Evolutionary conservation across 306 rosid genomes (phyloP).

Genomic region (Morella rubra): DNA sequence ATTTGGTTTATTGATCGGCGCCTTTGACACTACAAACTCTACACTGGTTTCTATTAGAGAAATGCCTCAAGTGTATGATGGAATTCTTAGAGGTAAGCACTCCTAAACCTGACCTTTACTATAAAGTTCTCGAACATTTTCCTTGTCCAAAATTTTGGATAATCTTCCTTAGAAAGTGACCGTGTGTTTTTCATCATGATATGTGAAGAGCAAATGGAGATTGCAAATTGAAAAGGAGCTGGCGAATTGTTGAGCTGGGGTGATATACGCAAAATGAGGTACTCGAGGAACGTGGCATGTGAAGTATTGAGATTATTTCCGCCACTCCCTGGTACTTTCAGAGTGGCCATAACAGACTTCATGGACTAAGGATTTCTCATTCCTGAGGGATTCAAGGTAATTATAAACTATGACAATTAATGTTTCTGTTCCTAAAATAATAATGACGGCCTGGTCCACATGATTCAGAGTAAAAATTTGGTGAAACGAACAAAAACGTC

Average conservation of each 20-base stretch:
- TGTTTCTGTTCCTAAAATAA: too few relatives aligned
- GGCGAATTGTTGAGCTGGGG: slow-evolving; percentile 33
- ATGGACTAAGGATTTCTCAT: slow-evolving; percentile 29
- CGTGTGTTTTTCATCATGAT: neutral
- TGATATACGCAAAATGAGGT: slow-evolving; percentile 37
- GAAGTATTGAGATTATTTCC: slow-evolving; percentile 45
- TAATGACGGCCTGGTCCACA: neutral
- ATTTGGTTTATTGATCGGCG: too few relatives aligned
- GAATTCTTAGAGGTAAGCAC: too few relatives aligned
- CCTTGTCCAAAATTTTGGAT: too few relatives aligned
- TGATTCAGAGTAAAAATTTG: neutral
- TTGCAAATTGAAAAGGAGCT: slow-evolving; percentile 24
- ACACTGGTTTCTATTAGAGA: too few relatives aligned
- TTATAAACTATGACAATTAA: neutral
- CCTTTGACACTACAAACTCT: too few relatives aligned
- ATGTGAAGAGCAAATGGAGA: slow-evolving; percentile 30
- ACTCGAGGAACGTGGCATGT: slow-evolving; percentile 48
- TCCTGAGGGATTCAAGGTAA: slow-evolving; percentile 53
- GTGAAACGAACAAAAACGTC: too few relatives aligned
- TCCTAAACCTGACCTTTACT: too few relatives aligned
- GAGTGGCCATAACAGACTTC: slow-evolving; percentile 36
- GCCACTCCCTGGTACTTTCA: slow-evolving; percentile 37
- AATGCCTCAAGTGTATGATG: too few relatives aligned
- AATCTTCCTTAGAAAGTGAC: too few relatives aligned
- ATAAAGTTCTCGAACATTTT: too few relatives aligned